Evolutionary conservation across 2,329 filamentous ascomycete species (phyloP).

Genomic region (Cylindrodendrum hubeiense): DNA sequence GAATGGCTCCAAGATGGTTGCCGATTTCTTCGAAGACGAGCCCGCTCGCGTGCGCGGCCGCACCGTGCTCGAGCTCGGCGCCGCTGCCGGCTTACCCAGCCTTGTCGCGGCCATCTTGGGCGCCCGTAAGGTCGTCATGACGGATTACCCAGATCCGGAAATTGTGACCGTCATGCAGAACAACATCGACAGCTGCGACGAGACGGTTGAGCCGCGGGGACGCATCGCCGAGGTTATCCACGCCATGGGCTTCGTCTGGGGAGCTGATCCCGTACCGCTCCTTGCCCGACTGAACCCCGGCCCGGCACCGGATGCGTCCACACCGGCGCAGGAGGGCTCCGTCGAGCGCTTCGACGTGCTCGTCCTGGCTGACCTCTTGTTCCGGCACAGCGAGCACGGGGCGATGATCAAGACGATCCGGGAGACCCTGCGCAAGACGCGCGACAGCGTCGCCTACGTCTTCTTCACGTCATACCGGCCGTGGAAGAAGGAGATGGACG

Average conservation of each 20-base stretch:
- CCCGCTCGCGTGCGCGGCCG: constrained; percentile 73
- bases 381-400: constrained; percentile 88
- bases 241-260: constrained; percentile 87
- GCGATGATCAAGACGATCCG: constrained; percentile 81
- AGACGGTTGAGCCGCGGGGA: constrained; percentile 48
- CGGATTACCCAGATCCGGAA: constrained; percentile 89
- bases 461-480: constrained; percentile 96
- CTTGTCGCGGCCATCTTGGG: constrained; percentile 81
- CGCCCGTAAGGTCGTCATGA: constrained; percentile 80
- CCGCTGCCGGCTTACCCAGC: constrained; percentile 86
- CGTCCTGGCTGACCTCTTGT: constrained; percentile 89
- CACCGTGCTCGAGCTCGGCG: constrained; percentile 89
- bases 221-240: constrained; percentile 56
- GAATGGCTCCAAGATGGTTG: constrained; percentile 86
- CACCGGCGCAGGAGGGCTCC: constrained; percentile 17
- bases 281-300: constrained; percentile 65
- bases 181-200: constrained; percentile 75
- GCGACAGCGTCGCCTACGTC: constrained; percentile 77
- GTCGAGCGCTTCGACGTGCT: constrained; percentile 78
- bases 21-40: constrained; percentile 81
- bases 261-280: constrained; percentile 71
- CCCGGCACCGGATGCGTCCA: constrained; percentile 23
- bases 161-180: constrained; percentile 83
- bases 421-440: constrained; percentile 70
- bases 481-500: constrained; percentile 87